phyloP scores from a whole-genome alignment of 495 filamentous ascomycete species.

The Penicillium alfredii region DNA sequence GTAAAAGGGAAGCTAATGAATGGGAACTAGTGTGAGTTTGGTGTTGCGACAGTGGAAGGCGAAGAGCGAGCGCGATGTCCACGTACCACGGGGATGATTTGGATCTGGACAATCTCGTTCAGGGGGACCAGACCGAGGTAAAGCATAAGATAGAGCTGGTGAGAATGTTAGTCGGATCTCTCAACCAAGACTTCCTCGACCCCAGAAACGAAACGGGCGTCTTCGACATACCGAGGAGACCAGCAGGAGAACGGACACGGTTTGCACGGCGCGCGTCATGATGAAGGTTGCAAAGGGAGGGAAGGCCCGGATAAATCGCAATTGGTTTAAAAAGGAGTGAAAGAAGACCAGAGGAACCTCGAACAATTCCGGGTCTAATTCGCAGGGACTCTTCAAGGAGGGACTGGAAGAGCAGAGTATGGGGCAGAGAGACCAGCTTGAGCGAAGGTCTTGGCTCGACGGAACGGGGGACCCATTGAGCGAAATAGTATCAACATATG shows the following conservation, averaged over 20 bases:
- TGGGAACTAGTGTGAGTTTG: background rate
- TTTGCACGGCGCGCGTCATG: slow-evolving; percentile 95
- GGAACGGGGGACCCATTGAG: too few species aligned
- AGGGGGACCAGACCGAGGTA: slow-evolving; percentile 83
- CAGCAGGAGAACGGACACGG: slow-evolving; percentile 77
- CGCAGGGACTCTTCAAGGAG: slow-evolving; percentile 15
- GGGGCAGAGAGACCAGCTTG: slow-evolving; percentile 15
- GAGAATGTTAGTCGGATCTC: slow-evolving; percentile 6
- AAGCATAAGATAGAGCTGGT: slow-evolving; percentile 81
- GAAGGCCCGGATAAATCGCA: background rate
- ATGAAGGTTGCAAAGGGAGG: slow-evolving; percentile 11
- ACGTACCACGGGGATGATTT: slow-evolving; percentile 50
- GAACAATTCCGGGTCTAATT: slow-evolving; percentile 17
- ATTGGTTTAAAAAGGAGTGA: slow-evolving; percentile 6
- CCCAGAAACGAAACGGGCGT: slow-evolving; percentile 1
- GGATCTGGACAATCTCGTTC: slow-evolving; percentile 54
- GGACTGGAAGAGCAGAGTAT: slow-evolving; percentile 13
- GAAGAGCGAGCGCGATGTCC: slow-evolving; percentile 2
- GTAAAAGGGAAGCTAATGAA: slow-evolving; percentile 79
- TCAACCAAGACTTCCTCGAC: background rate
- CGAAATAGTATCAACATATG: too few species aligned
- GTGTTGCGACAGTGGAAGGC: slow-evolving; percentile 1
- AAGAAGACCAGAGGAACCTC: too few species aligned
- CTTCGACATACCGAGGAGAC: slow-evolving; percentile 68
- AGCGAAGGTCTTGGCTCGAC: slow-evolving; percentile 5